These are phyloP conservation scores for Vanilla planifolia DNA, from an alignment of 106 monocot genomes.

Conservation along the genomic window DNA sequence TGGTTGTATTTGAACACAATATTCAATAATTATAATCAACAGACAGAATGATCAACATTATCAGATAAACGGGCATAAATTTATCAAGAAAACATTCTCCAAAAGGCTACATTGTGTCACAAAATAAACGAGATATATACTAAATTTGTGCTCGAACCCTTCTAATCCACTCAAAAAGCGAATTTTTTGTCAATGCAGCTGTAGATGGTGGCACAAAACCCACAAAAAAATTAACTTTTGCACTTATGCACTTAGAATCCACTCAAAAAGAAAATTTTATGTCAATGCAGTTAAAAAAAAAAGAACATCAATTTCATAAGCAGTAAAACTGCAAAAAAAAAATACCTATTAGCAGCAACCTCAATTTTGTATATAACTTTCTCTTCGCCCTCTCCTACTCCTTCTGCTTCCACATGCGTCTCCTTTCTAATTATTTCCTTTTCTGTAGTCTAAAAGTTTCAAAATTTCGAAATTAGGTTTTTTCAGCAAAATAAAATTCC, in stretches of 20 bases:
- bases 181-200: too few species aligned
- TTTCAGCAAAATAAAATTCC: not conserved
- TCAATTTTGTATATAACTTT: conserved; percentile 95
- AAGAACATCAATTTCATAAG: too few species aligned
- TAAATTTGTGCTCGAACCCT: too few species aligned
- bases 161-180: too few species aligned
- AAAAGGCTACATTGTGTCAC: too few species aligned
- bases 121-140: too few species aligned
- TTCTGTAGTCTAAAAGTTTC: conserved; percentile 61
- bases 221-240: too few species aligned
- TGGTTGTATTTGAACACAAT: not conserved
- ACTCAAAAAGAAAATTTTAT: too few species aligned
- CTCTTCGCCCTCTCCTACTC: conserved; percentile 39
- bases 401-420: conserved; percentile 66
- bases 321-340: not conserved
- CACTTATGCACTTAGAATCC: too few species aligned
- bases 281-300: too few species aligned
- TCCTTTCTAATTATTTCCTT: conserved; percentile 89
- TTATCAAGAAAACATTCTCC: not conserved
- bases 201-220: not conserved
- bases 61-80: not conserved
- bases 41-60: not conserved
- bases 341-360: conserved; percentile 81
- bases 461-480: not conserved
- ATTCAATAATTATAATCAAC: not conserved